Base-by-base conservation (phyloP, 495 filamentous ascomycete species). In the Talaromyces wortmannii region DNA sequence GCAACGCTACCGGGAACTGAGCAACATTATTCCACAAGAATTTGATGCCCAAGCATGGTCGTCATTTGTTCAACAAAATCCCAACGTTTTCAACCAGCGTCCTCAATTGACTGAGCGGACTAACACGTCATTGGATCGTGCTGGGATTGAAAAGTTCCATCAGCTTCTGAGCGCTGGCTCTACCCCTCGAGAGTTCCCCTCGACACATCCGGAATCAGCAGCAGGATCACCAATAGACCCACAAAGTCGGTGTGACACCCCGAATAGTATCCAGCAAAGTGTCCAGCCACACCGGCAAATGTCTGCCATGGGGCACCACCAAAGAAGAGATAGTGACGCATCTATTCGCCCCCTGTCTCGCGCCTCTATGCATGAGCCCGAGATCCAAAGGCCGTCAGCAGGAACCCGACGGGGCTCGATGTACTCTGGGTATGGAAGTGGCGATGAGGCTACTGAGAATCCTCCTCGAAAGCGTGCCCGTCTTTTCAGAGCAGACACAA, bases 21-120 rank as follows among this genome's bases (percentile, higher is more conserved):
- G 75, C 74, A 81, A 79, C 56, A 65, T 78, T 17, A 78, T 83
- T 54, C 80, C 83, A 2, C 74, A 78, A 57, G 83, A 81, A 31
- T 85, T 89, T 63, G 86, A 91, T 66, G 74, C 84, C 18, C 82
- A 80, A 51, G 76, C 83, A 16, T 91, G 88, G 88, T 82, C 77
- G 5, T 74, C 73, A 47, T 87, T 85, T 48, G 48, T 86, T 17
- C 79, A 84, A 47, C 78, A 81, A 58, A 86, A 85, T 60, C 83
- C 84, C 5, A 65, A 65, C 52, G 64, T 80, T 48, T 58, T 75
- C 29, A 55, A 63, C 50, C 61, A 55, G 55, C 61, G 59, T 12
- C 70, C 71, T 30, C 67, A 66, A 51, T 57, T 59, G 17, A 54
- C 45, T 4, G 62, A 66, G n/a, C 62, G 66, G 6, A 67, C 66